Base-by-base conservation (phyloP, 441 rosid species). In the Gossypium schwendimanii region DNA sequence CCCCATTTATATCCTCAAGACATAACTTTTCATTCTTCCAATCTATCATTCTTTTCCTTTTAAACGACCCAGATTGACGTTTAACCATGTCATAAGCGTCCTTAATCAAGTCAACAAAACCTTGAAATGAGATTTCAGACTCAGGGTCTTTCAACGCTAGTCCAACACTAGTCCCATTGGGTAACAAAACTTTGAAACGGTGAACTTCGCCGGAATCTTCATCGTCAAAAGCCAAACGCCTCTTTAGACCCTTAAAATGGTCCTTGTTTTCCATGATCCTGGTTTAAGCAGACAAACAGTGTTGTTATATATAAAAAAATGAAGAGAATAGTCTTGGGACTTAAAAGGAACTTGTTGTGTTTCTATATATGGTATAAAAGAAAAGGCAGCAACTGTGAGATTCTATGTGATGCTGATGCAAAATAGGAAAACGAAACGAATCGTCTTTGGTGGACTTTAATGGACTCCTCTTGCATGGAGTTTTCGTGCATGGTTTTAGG, bases 101-200 rank as follows among this genome's bases (percentile, higher is more conserved):
- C 71, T 65, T 80, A 20, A 86, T 83, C 72, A 67, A 11, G 1
- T 18, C n/a, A 0, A 89, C 49, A 17, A 91, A 91, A 14, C 73
- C 70, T 18, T 54, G 36, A 21, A 85, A 60, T 0, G 71, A 0
- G 76, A 91, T 86, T 6, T 74, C 67, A 0, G 23, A 50, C 14
- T 28, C 45, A 0, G 84, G 81, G 11, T 83, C 52, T 0, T 60
- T 60, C n/a, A 88, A 2, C 9, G 75, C 33, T 31, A 89, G 66
- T 0, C 44, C 81, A 20, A 91, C 82, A 1, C 84, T 76, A 54
- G 84, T 66, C 33, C 88, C 81, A 64, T 84, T 83, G 0, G 97
- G 94, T 53, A 91, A 44, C 8, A 90, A 75, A 21, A 55, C 61
- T 21, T 55, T 55, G 61, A 55, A 55, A 55, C 31, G 61, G 28